Percentiles rank a stretch among this genome's conserved stretches.
phyloP scores from a whole-genome alignment of 1,284 basidiomycete genomes.

The Wallemia hederae region DNA sequence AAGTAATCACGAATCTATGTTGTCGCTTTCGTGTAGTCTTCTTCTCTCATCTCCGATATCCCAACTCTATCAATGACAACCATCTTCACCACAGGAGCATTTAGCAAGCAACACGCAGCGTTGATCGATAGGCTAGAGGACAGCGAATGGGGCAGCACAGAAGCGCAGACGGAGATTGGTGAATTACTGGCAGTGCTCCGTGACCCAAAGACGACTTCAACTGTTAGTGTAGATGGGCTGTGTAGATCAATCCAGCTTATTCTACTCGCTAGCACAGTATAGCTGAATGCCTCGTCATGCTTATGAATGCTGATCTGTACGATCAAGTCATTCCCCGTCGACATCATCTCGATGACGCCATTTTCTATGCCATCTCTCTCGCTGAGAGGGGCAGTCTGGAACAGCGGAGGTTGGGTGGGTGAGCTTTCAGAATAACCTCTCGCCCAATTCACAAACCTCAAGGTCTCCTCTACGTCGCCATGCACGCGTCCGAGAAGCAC shows the following conservation, averaged over 20 bases:
- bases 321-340: neutral
- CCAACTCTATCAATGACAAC: too few species aligned
- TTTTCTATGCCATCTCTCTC: neutral
- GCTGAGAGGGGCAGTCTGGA: neutral
- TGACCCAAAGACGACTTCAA: too few species aligned
- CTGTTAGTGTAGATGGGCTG: too few species aligned
- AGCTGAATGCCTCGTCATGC: neutral
- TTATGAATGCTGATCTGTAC: neutral
- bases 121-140: neutral
- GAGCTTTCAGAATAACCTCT: neutral
- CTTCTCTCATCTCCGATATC: too few species aligned
- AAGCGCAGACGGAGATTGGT: neutral
- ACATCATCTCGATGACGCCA: neutral
- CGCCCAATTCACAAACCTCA: neutral
- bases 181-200: neutral
- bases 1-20: too few species aligned
- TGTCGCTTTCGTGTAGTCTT: too few species aligned
- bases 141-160: neutral
- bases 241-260: too few species aligned
- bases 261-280: neutral
- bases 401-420: neutral
- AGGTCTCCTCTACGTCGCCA: neutral
- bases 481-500: neutral
- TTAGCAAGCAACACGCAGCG: too few species aligned
- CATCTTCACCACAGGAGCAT: too few species aligned